A percentile compares a stretch with the other conserved stretches of the same genome.
Conservation (phyloP, 306 rosid species). For the Medicago arabica region DNA sequence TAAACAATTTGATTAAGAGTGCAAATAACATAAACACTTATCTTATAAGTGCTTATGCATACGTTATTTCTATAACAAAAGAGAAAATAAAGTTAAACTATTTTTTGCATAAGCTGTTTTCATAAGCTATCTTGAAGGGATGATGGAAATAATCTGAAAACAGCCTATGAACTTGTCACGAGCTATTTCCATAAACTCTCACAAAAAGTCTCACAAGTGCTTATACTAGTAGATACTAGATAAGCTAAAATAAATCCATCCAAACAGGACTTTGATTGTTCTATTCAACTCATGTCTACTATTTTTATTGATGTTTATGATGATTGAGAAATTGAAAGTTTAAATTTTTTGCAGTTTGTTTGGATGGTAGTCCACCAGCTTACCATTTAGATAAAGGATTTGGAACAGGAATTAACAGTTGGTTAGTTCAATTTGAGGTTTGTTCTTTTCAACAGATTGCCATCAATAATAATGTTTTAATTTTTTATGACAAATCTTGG, state of each 20-base stretch:
- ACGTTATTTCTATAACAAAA: not conserved
- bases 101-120: not conserved
- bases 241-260: not conserved
- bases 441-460: conserved; percentile 43
- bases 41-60: not conserved
- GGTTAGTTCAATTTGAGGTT: conserved; percentile 91
- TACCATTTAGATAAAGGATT: conserved; percentile 77
- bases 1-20: not conserved
- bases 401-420: conserved; percentile 82
- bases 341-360: conserved; percentile 69
- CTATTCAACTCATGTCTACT: conserved; percentile 8
- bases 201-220: too few species aligned
- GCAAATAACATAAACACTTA: too few species aligned
- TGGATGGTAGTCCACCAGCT: conserved; percentile 98
- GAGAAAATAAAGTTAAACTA: not conserved
- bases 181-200: too few species aligned
- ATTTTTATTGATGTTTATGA: conserved; percentile 10
- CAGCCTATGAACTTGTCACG: not conserved
- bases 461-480: not conserved
- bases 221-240: too few species aligned
- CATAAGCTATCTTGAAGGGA: not conserved
- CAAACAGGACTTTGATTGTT: not conserved
- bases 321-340: conserved; percentile 30
- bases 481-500: not conserved
- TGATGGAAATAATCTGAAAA: not conserved